A percentile compares a stretch with the other conserved stretches of the same genome.
phyloP scores from a whole-genome alignment of 331 rosid species.

The Rhamnella rubrinervis region DNA sequence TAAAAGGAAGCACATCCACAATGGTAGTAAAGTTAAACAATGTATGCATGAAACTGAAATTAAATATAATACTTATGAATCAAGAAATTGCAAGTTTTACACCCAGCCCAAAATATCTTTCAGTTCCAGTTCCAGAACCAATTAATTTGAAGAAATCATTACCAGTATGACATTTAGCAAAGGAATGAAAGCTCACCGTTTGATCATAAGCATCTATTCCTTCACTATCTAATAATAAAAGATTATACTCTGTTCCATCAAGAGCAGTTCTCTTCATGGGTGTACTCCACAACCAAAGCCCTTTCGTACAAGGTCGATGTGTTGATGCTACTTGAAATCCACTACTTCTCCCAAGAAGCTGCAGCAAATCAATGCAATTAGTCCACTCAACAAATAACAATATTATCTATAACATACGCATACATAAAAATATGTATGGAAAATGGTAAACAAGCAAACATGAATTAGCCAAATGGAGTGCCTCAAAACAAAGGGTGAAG shows the following conservation, averaged over 20 bases:
- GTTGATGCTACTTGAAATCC: conserved; percentile 93
- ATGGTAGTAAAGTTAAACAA: background rate
- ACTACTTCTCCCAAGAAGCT: conserved; percentile 93
- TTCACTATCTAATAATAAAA: conserved; percentile 79
- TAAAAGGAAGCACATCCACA: background rate
- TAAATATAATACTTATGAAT: background rate
- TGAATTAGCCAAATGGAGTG: background rate
- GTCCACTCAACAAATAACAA: background rate
- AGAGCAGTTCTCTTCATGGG: conserved; percentile 88
- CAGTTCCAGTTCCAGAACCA: background rate
- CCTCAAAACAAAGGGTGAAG: too few species aligned
- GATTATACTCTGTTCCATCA: conserved; percentile 84
- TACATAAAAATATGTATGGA: background rate
- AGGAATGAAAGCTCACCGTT: conserved; percentile 54
- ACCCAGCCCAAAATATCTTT: background rate
- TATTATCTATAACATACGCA: background rate
- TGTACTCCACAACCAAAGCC: conserved; percentile 93
- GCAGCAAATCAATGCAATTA: conserved; percentile 20
- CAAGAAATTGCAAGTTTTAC: background rate
- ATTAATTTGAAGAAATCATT: background rate
- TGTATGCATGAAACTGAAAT: background rate
- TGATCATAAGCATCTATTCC: conserved; percentile 97
- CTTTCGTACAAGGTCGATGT: conserved; percentile 89
- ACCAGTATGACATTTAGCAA: background rate
- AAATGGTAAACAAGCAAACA: background rate